phyloP scores from a whole-genome alignment of 2,329 filamentous ascomycete genomes.

The Sporothrix humicola region DNA sequence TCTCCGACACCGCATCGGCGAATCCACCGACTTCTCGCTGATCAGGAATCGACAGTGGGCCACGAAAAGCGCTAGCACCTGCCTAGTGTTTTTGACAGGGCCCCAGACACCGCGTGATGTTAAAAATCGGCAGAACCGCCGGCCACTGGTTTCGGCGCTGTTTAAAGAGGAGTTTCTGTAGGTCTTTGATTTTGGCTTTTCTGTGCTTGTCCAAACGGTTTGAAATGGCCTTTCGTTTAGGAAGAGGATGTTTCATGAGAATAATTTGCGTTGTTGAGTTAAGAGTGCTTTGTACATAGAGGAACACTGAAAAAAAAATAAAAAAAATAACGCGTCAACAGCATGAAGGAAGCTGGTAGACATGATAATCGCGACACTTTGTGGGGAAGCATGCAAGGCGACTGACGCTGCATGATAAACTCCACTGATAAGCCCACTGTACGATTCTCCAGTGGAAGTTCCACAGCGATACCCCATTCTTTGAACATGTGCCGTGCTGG shows the following conservation, averaged over 20 bases:
- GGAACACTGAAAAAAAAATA: background rate
- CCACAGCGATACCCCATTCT: background rate
- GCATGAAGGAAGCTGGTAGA: background rate
- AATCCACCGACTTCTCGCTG: background rate
- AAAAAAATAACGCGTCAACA: background rate
- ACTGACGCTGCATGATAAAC: background rate
- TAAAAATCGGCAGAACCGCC: background rate
- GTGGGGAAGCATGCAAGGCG: conserved; percentile 7
- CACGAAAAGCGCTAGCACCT: background rate
- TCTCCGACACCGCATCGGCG: background rate
- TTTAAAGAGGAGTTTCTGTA: too few species aligned
- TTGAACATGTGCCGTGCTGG: conserved; percentile 1
- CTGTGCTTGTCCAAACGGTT: too few species aligned
- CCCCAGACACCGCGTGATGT: background rate
- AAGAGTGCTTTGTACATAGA: too few species aligned
- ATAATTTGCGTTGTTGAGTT: too few species aligned
- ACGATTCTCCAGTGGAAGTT: background rate
- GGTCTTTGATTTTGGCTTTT: too few species aligned
- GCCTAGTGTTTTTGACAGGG: background rate
- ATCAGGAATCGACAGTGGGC: background rate
- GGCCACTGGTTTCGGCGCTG: background rate
- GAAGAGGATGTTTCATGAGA: too few species aligned
- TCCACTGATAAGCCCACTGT: background rate
- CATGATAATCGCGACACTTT: background rate
- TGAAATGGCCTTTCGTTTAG: too few species aligned